Evolutionary conservation across 371 early-diverging fungal species (phyloP), one percentile per base, ranked within the genome.

Genomic region (Mucor piriformis): DNA sequence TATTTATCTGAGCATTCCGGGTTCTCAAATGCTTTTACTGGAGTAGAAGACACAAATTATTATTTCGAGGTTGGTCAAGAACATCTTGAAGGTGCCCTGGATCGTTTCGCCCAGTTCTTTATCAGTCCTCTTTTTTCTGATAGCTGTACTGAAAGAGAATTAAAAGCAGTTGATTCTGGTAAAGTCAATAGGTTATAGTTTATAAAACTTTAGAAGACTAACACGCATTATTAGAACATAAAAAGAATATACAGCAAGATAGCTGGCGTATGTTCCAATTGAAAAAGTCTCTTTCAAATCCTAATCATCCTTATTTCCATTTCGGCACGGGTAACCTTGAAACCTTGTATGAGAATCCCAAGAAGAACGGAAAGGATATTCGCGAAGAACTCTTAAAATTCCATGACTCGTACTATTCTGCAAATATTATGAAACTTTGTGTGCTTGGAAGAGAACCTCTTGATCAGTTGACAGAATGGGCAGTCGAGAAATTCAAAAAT

Each of bases 71-170:
- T 98, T 20, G 85, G 84, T n/a, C 81, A 93, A 38, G 86, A 87
- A 40, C 76, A 86, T 56, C 79, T 99, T 16, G 93, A 94, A 60
- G 94, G 94, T 33, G 95, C 96, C 25, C 75, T 98, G 44, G 96
- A 98, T 76, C 85, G 96, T 20, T 95, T 98, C 63, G 86, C 96
- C 0, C 95, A 95, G 65, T 98, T 97, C 73, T 96, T 96, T 62
- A 91, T 95, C 34, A 69, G 86, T 2, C 96, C 98, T 16, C 79
- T 95, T 37, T 96, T 98, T 64, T 83, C 86, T 37, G 88, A 88
- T 15, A 86, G 83, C 54, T 90, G 95, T 70, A 93, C 91, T 7
- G 96, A 96, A 49, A 86, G 97, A 43, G 98, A 98, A 76, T 69
- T 96, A 37, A 82, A 84, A 12, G 98, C 98, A 0, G 96, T 98